A percentile compares a stretch with the other conserved stretches of the same genome.
phyloP scores from a whole-genome alignment of 2,329 filamentous ascomycete species.

The Xylaria sp. region DNA sequence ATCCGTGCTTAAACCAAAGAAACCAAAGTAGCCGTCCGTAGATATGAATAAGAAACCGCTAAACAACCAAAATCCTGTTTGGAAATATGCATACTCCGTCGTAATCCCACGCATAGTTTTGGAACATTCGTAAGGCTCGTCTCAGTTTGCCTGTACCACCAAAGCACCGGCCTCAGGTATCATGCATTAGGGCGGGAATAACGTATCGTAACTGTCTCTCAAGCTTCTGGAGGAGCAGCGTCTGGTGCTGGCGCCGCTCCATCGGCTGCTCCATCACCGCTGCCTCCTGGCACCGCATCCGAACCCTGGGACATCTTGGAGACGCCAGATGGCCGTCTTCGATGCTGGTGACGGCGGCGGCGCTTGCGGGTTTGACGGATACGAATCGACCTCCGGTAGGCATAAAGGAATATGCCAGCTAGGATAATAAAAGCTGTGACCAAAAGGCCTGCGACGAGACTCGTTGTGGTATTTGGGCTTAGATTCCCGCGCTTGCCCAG shows the following conservation, averaged over 20 bases:
- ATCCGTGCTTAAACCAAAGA: slow-evolving; percentile 1
- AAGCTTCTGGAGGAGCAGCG: slow-evolving; percentile 20
- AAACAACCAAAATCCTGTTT: slow-evolving; percentile 10
- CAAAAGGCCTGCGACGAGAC: slow-evolving; percentile 38
- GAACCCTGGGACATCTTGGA: slow-evolving; percentile 37
- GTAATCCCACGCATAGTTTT: neutral
- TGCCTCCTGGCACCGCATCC: slow-evolving; percentile 15
- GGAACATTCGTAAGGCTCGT: slow-evolving; percentile 5
- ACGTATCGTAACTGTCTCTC: neutral
- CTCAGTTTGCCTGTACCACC: neutral
- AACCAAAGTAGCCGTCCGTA: slow-evolving; percentile 1
- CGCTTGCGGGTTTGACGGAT: slow-evolving; percentile 28
- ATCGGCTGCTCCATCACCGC: slow-evolving; percentile 12
- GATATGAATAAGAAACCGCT: slow-evolving; percentile 6
- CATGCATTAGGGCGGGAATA: neutral
- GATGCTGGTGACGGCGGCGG: slow-evolving; percentile 31
- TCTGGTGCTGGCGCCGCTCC: slow-evolving; percentile 17
- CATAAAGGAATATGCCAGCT: slow-evolving; percentile 31
- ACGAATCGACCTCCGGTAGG: slow-evolving; percentile 34
- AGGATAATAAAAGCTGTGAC: slow-evolving; percentile 35
- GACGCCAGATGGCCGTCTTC: slow-evolving; percentile 29
- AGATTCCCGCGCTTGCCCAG: slow-evolving; percentile 25
- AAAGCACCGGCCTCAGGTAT: neutral
- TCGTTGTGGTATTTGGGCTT: slow-evolving; percentile 35
- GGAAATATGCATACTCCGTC: slow-evolving; percentile 2